A percentile compares a stretch with the other conserved stretches of the same genome.
Evolutionary conservation across 179 eudicot species (phyloP).

Genomic region (Carnegiea gigantea): DNA sequence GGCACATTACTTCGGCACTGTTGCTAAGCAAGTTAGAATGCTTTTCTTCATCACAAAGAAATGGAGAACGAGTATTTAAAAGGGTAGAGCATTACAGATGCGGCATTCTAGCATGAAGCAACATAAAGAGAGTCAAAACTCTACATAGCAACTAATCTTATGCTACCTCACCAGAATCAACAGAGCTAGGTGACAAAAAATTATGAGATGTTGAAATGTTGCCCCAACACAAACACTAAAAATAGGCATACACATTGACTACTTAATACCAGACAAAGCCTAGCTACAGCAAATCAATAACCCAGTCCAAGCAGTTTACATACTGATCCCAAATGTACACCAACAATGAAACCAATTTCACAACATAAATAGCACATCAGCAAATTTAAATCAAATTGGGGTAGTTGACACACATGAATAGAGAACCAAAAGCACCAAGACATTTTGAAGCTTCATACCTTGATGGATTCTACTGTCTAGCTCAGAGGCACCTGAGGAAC

Average conservation of each 20-base stretch:
- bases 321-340: neutral
- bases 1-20: neutral
- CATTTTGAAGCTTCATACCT: slow-evolving; percentile 41
- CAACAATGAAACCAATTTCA: neutral
- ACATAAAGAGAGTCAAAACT: neutral
- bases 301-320: neutral
- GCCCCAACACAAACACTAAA: neutral
- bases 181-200: neutral
- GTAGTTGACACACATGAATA: neutral
- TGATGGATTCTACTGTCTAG: slow-evolving; percentile 56
- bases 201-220: neutral
- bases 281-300: slow-evolving; percentile 13
- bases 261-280: neutral
- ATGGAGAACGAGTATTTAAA: neutral
- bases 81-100: neutral
- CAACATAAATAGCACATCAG: neutral
- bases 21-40: neutral
- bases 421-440: neutral
- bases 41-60: neutral
- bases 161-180: neutral
- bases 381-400: neutral
- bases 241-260: neutral
- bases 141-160: slow-evolving; percentile 9
- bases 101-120: neutral
- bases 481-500: slow-evolving; percentile 68